A percentile compares a stretch with the other conserved stretches of the same genome.
Conservation (phyloP, 352 stramenopile species). For the Phytophthora nicotianae region DNA sequence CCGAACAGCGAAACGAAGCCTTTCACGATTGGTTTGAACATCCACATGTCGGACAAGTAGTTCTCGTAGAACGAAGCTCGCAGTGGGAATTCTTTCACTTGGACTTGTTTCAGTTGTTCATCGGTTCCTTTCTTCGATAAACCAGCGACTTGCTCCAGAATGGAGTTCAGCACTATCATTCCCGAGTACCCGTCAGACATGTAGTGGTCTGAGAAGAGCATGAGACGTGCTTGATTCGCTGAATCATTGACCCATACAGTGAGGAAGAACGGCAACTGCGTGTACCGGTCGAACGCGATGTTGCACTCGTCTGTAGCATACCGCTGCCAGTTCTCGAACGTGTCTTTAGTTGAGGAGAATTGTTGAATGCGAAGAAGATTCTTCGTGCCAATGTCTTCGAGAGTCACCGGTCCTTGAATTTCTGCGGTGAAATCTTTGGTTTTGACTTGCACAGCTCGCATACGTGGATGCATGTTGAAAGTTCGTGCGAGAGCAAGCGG, state of each 20-base stretch:
- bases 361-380: conserved; percentile 24
- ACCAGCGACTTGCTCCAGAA: background rate
- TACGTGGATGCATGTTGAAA: background rate
- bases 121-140: background rate
- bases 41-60: background rate
- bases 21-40: background rate
- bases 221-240: background rate
- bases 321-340: background rate
- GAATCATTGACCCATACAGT: background rate
- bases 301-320: conserved; percentile 1
- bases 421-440: background rate
- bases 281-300: background rate
- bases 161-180: background rate
- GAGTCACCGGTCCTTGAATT: background rate
- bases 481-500: background rate
- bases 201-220: conserved; percentile 3
- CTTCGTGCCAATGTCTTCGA: conserved; percentile 10
- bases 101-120: background rate
- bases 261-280: background rate
- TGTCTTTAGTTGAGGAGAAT: background rate
- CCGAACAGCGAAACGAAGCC: background rate
- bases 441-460: background rate
- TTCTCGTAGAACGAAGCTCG: background rate
- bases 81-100: background rate
- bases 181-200: background rate